Evolutionary conservation across 2,329 filamentous ascomycete species (phyloP).

Genomic region (Fusarium citri): DNA sequence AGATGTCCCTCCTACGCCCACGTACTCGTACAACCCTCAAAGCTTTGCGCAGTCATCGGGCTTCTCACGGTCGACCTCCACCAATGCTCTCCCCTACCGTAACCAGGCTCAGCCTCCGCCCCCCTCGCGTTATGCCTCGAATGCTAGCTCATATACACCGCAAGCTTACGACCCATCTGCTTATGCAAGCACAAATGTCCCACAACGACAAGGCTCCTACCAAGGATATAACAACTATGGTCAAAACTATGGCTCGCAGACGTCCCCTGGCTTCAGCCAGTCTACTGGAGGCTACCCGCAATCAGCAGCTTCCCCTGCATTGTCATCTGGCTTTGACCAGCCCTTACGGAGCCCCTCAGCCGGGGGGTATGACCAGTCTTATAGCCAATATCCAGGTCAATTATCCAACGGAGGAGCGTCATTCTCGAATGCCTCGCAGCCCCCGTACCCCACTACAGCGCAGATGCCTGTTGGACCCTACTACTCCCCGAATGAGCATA

Average conservation of each 20-base stretch:
- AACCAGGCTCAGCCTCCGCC: conserved; percentile 51
- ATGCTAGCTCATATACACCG: conserved; percentile 60
- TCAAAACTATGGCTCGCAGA: conserved; percentile 56
- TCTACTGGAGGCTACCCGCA: conserved; percentile 48
- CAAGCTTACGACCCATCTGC: conserved; percentile 70
- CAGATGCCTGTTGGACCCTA: conserved; percentile 66
- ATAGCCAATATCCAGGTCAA: conserved; percentile 53
- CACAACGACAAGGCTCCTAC: conserved; percentile 65
- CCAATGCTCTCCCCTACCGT: conserved; percentile 63
- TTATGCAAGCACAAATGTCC: conserved; percentile 61
- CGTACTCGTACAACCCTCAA: conserved; percentile 77
- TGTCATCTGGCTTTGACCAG: conserved; percentile 56
- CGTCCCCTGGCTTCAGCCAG: conserved; percentile 52
- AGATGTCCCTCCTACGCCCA: conserved; percentile 59
- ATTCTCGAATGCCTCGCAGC: conserved; percentile 52
- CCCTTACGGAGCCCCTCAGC: conserved; percentile 53
- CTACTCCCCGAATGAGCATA: conserved; percentile 61
- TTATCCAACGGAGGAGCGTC: conserved; percentile 55
- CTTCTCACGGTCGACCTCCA: conserved; percentile 62
- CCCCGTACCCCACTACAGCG: conserved; percentile 64
- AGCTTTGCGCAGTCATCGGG: conserved; percentile 60
- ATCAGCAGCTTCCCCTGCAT: conserved; percentile 46
- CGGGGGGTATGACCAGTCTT: conserved; percentile 54
- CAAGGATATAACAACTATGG: conserved; percentile 60
- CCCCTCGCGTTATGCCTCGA: conserved; percentile 55